A percentile compares a stretch with the other conserved stretches of the same genome.
Conservation (phyloP, 2,329 filamentous ascomycete species). For the Simplicillium aogashimaense region DNA sequence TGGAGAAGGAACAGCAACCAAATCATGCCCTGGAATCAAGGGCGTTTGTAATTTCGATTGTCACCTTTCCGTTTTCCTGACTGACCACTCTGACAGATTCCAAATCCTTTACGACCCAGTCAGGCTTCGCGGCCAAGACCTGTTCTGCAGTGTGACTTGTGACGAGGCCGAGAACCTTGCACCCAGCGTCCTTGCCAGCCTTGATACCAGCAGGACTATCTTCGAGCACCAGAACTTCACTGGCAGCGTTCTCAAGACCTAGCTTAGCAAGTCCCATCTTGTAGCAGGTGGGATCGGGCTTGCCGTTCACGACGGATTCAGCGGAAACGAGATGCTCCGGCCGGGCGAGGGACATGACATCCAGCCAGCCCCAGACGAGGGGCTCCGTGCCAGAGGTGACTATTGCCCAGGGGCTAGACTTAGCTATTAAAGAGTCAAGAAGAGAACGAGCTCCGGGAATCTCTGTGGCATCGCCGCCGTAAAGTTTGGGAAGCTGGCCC, state of each 20-base stretch:
- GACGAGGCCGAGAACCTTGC: constrained; percentile 71
- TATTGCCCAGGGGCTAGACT: constrained; percentile 70
- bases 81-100: constrained; percentile 58
- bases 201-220: constrained; percentile 80
- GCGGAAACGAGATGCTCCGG: constrained; percentile 63
- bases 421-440: constrained; percentile 54
- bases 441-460: constrained; percentile 73
- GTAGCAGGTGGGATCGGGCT: constrained; percentile 71
- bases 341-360: constrained; percentile 52
- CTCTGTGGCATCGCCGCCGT: constrained; percentile 70
- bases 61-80: constrained; percentile 46
- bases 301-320: constrained; percentile 65
- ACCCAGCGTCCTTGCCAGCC: constrained; percentile 78
- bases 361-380: constrained; percentile 64
- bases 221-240: constrained; percentile 66
- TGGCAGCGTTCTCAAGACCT: constrained; percentile 34
- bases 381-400: constrained; percentile 64
- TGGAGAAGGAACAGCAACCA: too few relatives aligned
- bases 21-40: constrained; percentile 16
- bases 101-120: constrained; percentile 80
- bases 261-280: constrained; percentile 55
- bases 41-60: constrained; percentile 58
- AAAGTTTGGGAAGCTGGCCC: constrained; percentile 63
- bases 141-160: constrained; percentile 73
- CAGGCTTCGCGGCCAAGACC: constrained; percentile 65